Conservation (phyloP, 805 yeast species). For the Yarrowia alimentaria region DNA sequence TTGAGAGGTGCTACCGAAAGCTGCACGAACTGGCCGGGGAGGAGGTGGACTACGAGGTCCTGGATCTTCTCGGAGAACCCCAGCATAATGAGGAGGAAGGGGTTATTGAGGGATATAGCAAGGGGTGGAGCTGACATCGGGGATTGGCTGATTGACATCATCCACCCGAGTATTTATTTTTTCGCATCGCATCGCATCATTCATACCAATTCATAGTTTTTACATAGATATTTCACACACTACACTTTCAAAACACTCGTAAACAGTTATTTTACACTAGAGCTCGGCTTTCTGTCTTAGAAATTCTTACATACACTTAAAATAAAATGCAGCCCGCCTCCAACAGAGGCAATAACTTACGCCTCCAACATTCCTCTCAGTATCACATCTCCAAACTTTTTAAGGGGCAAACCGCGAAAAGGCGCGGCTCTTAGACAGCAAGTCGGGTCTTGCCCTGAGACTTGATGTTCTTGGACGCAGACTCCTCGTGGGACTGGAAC, state of each 20-base stretch:
- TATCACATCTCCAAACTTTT: neutral
- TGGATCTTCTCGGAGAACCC: neutral
- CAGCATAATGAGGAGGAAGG: neutral
- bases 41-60: neutral
- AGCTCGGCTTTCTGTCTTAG: no score
- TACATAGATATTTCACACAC: no score
- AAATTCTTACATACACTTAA: slow-evolving; percentile 1
- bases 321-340: slow-evolving; percentile 20
- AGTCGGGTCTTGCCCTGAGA: slow-evolving; percentile 22
- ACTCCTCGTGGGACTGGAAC: slow-evolving; percentile 44
- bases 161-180: no score
- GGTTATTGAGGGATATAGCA: neutral
- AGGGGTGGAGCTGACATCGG: neutral
- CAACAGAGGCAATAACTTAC: slow-evolving; percentile 9
- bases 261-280: no score
- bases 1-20: slow-evolving; percentile 23
- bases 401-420: neutral
- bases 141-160: no score
- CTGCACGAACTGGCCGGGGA: slow-evolving; percentile 16
- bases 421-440: slow-evolving; percentile 4
- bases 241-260: no score
- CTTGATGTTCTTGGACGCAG: slow-evolving; percentile 24
- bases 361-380: slow-evolving; percentile 14
- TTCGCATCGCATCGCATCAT: no score
- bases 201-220: no score